Evolutionary conservation across 208 protist genomes (phyloP).

Genomic region (Leishmania mexicana): DNA sequence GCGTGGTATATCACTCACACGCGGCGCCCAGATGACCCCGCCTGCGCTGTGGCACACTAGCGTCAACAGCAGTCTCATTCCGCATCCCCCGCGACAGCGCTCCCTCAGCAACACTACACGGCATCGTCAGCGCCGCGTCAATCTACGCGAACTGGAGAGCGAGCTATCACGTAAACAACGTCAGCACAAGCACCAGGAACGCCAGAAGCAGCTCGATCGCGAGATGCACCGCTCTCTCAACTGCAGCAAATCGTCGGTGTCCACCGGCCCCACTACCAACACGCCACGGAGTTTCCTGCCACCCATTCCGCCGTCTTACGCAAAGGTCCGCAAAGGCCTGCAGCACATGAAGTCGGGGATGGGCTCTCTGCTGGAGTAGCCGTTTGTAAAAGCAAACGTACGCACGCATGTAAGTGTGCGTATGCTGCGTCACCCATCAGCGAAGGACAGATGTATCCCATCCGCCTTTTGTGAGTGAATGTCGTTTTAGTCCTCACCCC

Average conservation of each 20-base stretch:
- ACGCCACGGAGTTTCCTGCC: slow-evolving; percentile 26
- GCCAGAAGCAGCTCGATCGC: slow-evolving; percentile 37
- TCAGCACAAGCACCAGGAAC: slow-evolving; percentile 35
- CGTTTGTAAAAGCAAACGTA: background rate
- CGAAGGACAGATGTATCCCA: background rate
- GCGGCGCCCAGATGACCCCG: slow-evolving; percentile 7
- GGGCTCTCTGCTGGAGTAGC: background rate
- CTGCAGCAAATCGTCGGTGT: slow-evolving; percentile 2
- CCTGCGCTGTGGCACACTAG: slow-evolving; percentile 1
- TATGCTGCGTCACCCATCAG: background rate
- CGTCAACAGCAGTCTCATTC: slow-evolving; percentile 17
- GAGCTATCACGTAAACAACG: slow-evolving; percentile 46
- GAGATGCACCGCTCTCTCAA: slow-evolving; percentile 24
- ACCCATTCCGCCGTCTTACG: slow-evolving; percentile 15
- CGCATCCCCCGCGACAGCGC: slow-evolving; percentile 26
- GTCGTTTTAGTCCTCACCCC: background rate
- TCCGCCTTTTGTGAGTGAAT: background rate
- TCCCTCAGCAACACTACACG: slow-evolving; percentile 29
- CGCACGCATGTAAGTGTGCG: background rate
- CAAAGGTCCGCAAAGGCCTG: slow-evolving; percentile 4
- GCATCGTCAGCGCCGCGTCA: slow-evolving; percentile 38
- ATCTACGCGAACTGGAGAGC: slow-evolving; percentile 47
- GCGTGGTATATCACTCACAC: background rate
- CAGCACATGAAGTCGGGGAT: slow-evolving; percentile 3
- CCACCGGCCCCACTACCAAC: background rate